Evolutionary conservation across 495 filamentous ascomycete genomes (phyloP).

Genomic region (Penicillium ucsense): DNA sequence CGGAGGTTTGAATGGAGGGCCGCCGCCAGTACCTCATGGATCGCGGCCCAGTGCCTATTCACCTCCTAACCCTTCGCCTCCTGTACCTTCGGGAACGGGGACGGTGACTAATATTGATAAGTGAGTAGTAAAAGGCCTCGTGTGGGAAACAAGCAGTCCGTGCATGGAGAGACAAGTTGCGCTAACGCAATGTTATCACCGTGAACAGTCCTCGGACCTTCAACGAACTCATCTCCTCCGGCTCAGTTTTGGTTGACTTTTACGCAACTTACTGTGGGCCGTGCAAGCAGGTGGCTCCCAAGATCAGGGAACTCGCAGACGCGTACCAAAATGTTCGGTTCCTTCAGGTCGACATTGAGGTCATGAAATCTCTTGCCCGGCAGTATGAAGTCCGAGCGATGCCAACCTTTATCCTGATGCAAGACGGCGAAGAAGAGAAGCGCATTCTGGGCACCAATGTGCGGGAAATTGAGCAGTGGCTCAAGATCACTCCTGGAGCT

Average conservation of each 20-base stretch:
- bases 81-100: constrained; percentile 1
- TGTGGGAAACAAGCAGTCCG: not conserved
- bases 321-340: constrained; percentile 51
- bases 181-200: constrained; percentile 1
- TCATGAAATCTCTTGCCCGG: constrained; percentile 57
- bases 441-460: not conserved
- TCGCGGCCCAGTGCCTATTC: not conserved
- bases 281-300: constrained; percentile 16
- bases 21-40: not conserved
- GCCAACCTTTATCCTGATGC: constrained; percentile 81
- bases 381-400: constrained; percentile 74
- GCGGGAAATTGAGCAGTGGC: not conserved
- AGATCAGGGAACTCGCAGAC: constrained; percentile 17
- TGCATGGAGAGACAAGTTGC: not conserved
- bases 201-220: constrained; percentile 15
- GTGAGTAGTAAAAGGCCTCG: constrained; percentile 5
- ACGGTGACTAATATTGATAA: constrained; percentile 19
- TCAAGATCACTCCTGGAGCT: not conserved
- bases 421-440: constrained; percentile 49
- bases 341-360: constrained; percentile 81
- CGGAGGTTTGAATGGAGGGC: not conserved
- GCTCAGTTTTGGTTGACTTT: constrained; percentile 18
- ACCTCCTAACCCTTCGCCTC: not conserved
- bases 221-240: constrained; percentile 16
- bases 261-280: constrained; percentile 21